Evolutionary conservation across 768 basidiomycete genomes (phyloP).

Genomic region (Suillus ampliporus): DNA sequence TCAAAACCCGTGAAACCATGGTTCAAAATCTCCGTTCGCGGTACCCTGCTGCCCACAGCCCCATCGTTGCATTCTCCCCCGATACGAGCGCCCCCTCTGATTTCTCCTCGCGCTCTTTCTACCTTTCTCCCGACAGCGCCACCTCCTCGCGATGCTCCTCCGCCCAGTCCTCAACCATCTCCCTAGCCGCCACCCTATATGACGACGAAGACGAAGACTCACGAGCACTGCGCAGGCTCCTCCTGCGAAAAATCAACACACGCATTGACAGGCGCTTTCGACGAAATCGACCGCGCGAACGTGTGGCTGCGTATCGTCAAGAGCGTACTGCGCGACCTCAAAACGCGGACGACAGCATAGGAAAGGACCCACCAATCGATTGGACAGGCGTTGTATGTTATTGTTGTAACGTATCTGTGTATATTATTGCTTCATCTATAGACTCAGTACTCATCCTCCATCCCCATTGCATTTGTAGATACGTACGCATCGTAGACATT

Average conservation of each 20-base stretch:
- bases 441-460: slow-evolving; percentile 1
- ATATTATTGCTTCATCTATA: slow-evolving; percentile 17
- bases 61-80: slow-evolving; percentile 27
- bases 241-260: slow-evolving; percentile 69
- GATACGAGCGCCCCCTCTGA: slow-evolving; percentile 11
- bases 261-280: slow-evolving; percentile 58
- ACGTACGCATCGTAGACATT: slow-evolving; percentile 10
- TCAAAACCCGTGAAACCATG: slow-evolving; percentile 59
- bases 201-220: slow-evolving; percentile 70
- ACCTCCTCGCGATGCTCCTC: slow-evolving; percentile 30
- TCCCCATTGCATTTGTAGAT: slow-evolving; percentile 2
- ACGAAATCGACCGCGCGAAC: slow-evolving; percentile 64
- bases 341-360: slow-evolving; percentile 26
- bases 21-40: slow-evolving; percentile 48
- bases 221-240: slow-evolving; percentile 62
- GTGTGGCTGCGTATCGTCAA: slow-evolving; percentile 70
- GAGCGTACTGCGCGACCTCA: slow-evolving; percentile 63
- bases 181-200: slow-evolving; percentile 54
- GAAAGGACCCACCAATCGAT: neutral
- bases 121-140: slow-evolving; percentile 27
- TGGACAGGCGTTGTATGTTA: slow-evolving; percentile 12
- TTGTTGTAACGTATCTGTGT: slow-evolving; percentile 16
- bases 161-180: slow-evolving; percentile 44
- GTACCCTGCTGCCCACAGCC: slow-evolving; percentile 24
- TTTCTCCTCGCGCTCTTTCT: slow-evolving; percentile 19